A percentile compares a stretch with the other conserved stretches of the same genome.
phyloP scores from a whole-genome alignment of 306 rosid species.

The Vigna nakashimae region DNA sequence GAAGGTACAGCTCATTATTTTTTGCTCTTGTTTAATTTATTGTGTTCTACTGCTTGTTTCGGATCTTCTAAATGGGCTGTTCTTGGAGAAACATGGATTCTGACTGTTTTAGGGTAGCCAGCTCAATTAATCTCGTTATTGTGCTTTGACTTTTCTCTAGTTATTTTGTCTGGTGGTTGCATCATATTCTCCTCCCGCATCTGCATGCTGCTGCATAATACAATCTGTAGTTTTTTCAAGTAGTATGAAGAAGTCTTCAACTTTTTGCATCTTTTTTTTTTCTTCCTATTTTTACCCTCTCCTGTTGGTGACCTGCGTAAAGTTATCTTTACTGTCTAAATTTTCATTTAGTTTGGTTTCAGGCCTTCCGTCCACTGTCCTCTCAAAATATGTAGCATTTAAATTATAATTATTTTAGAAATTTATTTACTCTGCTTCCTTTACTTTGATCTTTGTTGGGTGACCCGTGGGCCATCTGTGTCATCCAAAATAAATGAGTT shows the following conservation, averaged over 20 bases:
- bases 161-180: not conserved
- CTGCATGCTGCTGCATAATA: not conserved
- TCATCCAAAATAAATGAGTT: not conserved
- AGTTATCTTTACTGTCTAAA: not conserved
- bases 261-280: not conserved
- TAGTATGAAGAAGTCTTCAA: not conserved
- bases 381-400: not conserved
- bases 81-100: not conserved
- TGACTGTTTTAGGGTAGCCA: not conserved
- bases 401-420: not conserved
- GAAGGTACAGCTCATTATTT: slow-evolving; percentile 61
- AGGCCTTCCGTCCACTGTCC: not conserved
- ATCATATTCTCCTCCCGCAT: not conserved
- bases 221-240: not conserved
- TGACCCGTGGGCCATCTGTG: not conserved
- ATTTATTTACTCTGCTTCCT: not conserved
- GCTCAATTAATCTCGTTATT: not conserved
- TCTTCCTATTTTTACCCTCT: not conserved
- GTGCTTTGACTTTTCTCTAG: not conserved
- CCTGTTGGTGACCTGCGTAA: not conserved
- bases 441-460: not conserved
- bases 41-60: slow-evolving; percentile 11
- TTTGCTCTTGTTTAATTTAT: not conserved
- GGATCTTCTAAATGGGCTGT: not conserved
- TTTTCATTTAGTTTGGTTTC: not conserved